Evolutionary conservation across 2,329 filamentous ascomycete species (phyloP), one percentile per base, ranked within the genome.

Genomic region (Cylindrodendrum hubeiense): DNA sequence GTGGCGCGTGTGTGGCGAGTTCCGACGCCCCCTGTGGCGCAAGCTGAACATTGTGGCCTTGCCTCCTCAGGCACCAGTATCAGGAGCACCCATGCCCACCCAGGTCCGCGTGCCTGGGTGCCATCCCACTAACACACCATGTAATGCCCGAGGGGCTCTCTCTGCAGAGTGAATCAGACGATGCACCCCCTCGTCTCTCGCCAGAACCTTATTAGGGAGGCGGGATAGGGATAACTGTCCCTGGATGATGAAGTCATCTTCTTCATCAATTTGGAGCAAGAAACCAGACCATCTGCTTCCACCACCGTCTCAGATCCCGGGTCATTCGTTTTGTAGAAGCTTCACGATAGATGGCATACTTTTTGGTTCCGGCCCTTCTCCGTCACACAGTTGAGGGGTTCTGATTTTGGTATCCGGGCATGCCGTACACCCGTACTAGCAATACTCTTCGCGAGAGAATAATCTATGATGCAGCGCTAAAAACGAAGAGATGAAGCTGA

Each of bases 81-180:
- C 34, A 41, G 30, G 22, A 41, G 41, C 24, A 39, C 21, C 13
- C 21, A 39, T 41, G 19, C 22, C 24, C 34, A n/a, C 51, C 6
- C 26, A 24, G n/a, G 17, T 24, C n/a, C n/a, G n/a, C n/a, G n/a
- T n/a, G n/a, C n/a, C n/a, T n/a, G n/a, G n/a, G 28, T 12, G 19
- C 21, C 55, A 59, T 50, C 24, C 55, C 55, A 59, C 55, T 19
- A 51, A 51, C 46, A 59, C 46, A 50, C 46, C 34, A 51, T 43
- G 28, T n/a, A n/a, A n/a, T n/a, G n/a, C n/a, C n/a, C 41, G n/a
- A 33, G 46, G 34, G 17, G n/a, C 15, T 24, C 43, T 24, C 34
- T 59, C 44, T 34, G 12, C n/a, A 44, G 34, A 22, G 9, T 21
- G 34, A 51, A 59, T 51, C 55, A 51, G 55, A 41, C 46, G 55